Evolutionary conservation across 2,329 filamentous ascomycete genomes (phyloP), one percentile per base, ranked within the genome.

Genomic region (Exophiala viscosa): DNA sequence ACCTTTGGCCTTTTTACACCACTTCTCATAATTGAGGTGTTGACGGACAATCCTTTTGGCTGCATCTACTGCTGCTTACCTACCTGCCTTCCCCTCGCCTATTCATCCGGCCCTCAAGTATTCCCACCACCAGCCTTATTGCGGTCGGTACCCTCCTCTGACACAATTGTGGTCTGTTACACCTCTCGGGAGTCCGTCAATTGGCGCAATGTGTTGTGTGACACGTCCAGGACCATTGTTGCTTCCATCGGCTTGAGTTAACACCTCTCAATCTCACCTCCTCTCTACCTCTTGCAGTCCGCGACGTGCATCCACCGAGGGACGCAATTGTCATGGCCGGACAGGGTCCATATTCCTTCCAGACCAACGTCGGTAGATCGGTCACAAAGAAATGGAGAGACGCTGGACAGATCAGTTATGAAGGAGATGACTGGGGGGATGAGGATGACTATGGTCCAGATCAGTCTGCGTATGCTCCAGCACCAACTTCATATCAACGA

Each of bases 371-470:
- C 44, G 92, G 88, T 71, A 85, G 92, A 57, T 81, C 84, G 50
- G 95, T 95, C 74, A 96, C 91, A 50, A 88, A 86, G 72, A 95
- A 95, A 80, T 97, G 92, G 92, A 86, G 92, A 34, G 87, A 95
- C 65, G 92, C 92, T 33, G 92, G 91, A 70, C 79, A 83, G 53
- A 85, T 87, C 63, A 88, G 83, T 66, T 97, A 97, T 66, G 91
- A 92, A 64, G 92, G 91, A 58, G 90, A 95, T 64, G 92, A 96
- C 66, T 96, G 92, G 91, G 92, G 90, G 33, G 86, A 82, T 32
- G 73, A 73, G 39, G 78, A 80, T 18, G 44, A 83, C n/a, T 80
- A 84, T 31, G 76, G 78, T 3, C 73, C 83, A 48, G 76, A 80
- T 49, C 75, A 79, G 40, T 64, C 62, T 28, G 55, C 60, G 13